A percentile compares a stretch with the other conserved stretches of the same genome.
These are phyloP conservation scores for Xanthoconium stramineum DNA, from an alignment of 768 basidiomycete species.

Conservation along the genomic window DNA sequence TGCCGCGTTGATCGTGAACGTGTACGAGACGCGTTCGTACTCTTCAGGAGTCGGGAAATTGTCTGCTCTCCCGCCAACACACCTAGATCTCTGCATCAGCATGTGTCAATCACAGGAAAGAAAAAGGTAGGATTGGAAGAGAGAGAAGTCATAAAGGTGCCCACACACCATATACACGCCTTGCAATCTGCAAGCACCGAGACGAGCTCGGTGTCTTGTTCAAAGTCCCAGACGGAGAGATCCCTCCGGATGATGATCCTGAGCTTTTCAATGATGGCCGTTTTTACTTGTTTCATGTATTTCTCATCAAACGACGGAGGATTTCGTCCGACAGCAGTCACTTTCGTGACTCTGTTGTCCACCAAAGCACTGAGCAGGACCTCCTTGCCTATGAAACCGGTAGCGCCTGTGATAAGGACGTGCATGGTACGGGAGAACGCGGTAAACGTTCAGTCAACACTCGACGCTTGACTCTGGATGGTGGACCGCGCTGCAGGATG, in stretches of 20 bases:
- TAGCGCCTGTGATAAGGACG: slow-evolving; percentile 26
- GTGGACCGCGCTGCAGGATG: not conserved
- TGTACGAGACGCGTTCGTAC: slow-evolving; percentile 26
- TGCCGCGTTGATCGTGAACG: slow-evolving; percentile 25
- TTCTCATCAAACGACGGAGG: slow-evolving; percentile 24
- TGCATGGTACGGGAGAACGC: slow-evolving; percentile 16
- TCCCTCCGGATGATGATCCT: slow-evolving; percentile 22
- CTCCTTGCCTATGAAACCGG: slow-evolving; percentile 24
- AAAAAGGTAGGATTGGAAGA: not conserved
- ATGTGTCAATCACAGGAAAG: slow-evolving; percentile 2
- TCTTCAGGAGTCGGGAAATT: slow-evolving; percentile 21
- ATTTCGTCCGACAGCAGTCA: slow-evolving; percentile 22
- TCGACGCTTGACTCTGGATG: not conserved
- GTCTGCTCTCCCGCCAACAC: slow-evolving; percentile 24
- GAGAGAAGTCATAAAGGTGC: not conserved
- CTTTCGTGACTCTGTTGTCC: slow-evolving; percentile 23
- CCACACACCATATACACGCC: slow-evolving; percentile 28
- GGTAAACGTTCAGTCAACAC: not conserved
- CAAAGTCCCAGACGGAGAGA: slow-evolving; percentile 26
- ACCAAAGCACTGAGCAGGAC: slow-evolving; percentile 15
- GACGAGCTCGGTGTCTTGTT: slow-evolving; percentile 23
- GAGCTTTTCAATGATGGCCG: slow-evolving; percentile 20
- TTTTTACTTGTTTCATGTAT: slow-evolving; percentile 11
- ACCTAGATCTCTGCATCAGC: slow-evolving; percentile 9
- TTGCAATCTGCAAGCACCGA: slow-evolving; percentile 20